Conservation (phyloP, 73 alveolate genomes). For the Symbiodinium pilosum region DNA sequence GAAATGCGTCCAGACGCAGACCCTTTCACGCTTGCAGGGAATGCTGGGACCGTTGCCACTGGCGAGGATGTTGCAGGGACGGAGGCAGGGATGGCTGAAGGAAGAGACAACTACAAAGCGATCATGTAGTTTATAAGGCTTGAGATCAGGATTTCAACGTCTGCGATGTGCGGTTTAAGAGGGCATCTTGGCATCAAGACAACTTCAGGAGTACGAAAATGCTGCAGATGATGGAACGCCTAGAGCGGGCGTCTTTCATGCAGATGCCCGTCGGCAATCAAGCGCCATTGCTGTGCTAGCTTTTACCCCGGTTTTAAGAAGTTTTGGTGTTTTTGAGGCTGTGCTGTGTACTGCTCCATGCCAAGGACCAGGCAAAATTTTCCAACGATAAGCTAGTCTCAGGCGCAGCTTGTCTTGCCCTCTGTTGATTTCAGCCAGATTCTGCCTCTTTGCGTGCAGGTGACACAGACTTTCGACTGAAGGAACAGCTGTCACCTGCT, state of each 20-base stretch:
- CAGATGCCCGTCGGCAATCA: no score
- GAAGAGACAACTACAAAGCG: no score
- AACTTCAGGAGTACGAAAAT: background rate
- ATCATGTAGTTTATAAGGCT: no score
- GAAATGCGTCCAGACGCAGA: constrained; percentile 16
- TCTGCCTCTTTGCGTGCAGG: background rate
- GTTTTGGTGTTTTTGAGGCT: no score
- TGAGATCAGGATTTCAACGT: no score
- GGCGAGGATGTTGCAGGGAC: constrained; percentile 20
- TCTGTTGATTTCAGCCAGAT: background rate
- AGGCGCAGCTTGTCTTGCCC: background rate
- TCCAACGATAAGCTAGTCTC: background rate
- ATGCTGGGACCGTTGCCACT: background rate
- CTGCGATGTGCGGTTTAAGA: no score
- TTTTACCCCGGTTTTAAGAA: no score
- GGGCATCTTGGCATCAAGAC: background rate
- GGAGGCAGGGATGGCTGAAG: background rate
- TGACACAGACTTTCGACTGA: constrained; percentile 55
- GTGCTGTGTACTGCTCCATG: no score
- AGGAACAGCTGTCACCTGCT: constrained; percentile 84
- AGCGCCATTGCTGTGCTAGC: no score
- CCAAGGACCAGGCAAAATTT: background rate
- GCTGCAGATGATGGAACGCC: background rate
- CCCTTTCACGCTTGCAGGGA: constrained; percentile 6
- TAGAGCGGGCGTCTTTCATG: background rate